Evolutionary conservation across 441 rosid genomes (phyloP), one percentile per base, ranked within the genome.

Genomic region (Mallotus japonicus): DNA sequence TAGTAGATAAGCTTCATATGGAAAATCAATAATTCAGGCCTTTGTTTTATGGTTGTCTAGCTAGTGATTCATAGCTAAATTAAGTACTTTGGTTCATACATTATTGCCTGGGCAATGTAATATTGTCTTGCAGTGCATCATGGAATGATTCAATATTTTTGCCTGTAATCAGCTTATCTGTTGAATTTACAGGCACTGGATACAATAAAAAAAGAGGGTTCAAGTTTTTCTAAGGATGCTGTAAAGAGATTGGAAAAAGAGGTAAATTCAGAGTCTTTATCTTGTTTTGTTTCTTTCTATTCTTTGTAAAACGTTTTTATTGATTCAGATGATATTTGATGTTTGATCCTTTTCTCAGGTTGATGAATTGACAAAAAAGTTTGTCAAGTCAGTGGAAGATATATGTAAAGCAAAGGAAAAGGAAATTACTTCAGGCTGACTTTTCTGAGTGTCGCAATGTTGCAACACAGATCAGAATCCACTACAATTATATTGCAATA

Each of bases 391-490:
- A 50, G 93, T 93, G 0, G 98, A 95, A 69, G 98, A 90, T 55
- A 80, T 88, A 74, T 95, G 98, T 86, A 95, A 89, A 80, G 88
- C 92, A 19, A 95, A 89, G 83, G 99, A 95, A 84, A 95, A 88
- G 74, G 98, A 95, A 83, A 89, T 95, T 61, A 83, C 80, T 20
- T 70, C 76, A 65, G 92, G 89, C 78, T 90, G 85, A 93, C 50
- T 47, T 9, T 37, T 50, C 46, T 17, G 60, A 57, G 24, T 28
- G n/a, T 72, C 12, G 13, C 11, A 63, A 40, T 32, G 10, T 47
- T 49, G 28, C 19, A 14, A 0, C 6, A 44, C 49, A 44, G 49
- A 44, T 5, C 9, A 47, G 55, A 58, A 0, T 3, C 62, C 58
- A 24, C 67, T 46, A 19, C 46, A 65, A 70, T 24, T 64, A 34